Evolutionary conservation across 805 yeast genomes (phyloP), one percentile per base, ranked within the genome.

Genomic region (Teunomyces kruisii): DNA sequence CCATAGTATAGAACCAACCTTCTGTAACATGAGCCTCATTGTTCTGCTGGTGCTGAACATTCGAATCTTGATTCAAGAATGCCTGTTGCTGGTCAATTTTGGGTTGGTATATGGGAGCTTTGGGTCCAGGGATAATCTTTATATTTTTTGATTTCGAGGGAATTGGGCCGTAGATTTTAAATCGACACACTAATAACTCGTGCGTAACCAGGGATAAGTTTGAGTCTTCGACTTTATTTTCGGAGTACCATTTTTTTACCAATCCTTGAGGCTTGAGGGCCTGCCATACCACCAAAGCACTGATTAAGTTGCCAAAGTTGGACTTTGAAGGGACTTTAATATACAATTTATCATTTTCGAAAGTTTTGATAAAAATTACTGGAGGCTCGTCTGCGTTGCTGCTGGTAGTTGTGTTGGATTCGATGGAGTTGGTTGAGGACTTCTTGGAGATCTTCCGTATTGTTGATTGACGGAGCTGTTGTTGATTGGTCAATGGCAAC

Each of bases 1-100:
- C 90, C 84, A 82, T 83, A 1, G 86, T 80, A 42, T 72, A 75
- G 56, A 84, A 84, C 92, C 92, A 86, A 4, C 82, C 82, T 55
- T 81, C 87, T 16, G 65, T 57, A 17, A 59, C 36, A 36, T 48
- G 41, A 7, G 38, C 13, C 35, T 50, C 43, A 26, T 46, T 31
- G 29, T 36, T 45, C 32, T 42, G 43, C 8, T 33, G 39, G 16
- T 16, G 40, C 28, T 33, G 44, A 15, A 37, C 32, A 19, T 17
- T 32, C n/a, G 40, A 22, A 19, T 27, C 29, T 9, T 12, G 31
- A 13, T 36, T 37, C 9, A 16, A 24, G 28, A n/a, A 13, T n/a
- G 28, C 31, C 22, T 37, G 44, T 13, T 36, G 32, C 15, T 33
- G 37, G 35, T 40, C 43, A 14, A 42, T 45, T 35, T 48, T 50